Base-by-base conservation (phyloP, 805 yeast species). In the Zygosaccharomyces bisporus region DNA sequence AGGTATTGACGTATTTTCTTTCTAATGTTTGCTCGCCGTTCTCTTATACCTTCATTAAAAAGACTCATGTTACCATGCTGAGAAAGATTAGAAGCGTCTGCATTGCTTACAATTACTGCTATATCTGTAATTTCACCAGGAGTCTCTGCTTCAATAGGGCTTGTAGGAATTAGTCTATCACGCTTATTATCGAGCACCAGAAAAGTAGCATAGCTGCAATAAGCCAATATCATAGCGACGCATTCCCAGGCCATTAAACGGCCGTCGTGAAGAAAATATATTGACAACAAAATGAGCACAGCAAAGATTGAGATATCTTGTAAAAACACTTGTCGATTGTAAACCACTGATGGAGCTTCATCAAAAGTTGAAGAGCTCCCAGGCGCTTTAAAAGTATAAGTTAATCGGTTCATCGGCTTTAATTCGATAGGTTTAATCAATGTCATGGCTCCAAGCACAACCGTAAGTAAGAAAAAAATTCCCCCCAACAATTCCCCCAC, bases 401-500 rank as follows among this genome's bases (percentile, higher is more conserved):
- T 25, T 12, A 25, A 32, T 16, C 23, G 33, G 8, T 21, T 40
- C 31, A 41, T 32, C 51, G 47, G 20, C 59, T 56, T 16, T 9
- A 87, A 84, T 42, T 74, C 64, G 49, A 82, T 80, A 0, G 95
- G 90, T 29, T 75, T 72, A 1, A 81, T 61, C 0, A 89, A 61
- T 0, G 86, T 83, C 77, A 91, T 84, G 0, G 79, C 62, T 0
- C 98, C 98, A 18, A 86, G 72, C 0, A 91, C 86, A 9, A 87
- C 83, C 1, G 91, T 79, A 2, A 85, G 73, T 13, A 90, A 79
- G 57, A 93, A 89, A 35, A 85, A 77, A 0, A 95, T 86, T 1
- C 96, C 93, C 0, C 99, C 98, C 24, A 89, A 66, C n/a, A 91
- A 69, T 61, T 90, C 97, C 1, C 96, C 93, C 5, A 91, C 66